Base-by-base conservation (phyloP, 805 yeast species). In the Candida ortonii region DNA sequence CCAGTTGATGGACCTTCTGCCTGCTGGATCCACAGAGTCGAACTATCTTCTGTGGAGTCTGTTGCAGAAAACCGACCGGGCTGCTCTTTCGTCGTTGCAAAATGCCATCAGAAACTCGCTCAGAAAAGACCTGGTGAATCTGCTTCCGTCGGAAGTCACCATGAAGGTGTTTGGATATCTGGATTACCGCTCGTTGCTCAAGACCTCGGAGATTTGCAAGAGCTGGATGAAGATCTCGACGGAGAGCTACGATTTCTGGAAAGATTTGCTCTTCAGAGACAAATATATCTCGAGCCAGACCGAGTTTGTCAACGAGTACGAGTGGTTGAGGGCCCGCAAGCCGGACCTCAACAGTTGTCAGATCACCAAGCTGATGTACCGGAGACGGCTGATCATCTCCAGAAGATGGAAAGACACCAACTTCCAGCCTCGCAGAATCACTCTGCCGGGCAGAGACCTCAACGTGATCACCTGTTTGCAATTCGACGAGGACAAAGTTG, bases 401-500 rank as follows among this genome's bases (percentile, higher is more conserved):
- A 64, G 67, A 35, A 76, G 93, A 55, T 93, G 98, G 97, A 82
- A 78, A 73, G 71, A 80, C 48, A 83, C 89, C 1, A 61, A 60
- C 14, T 83, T 73, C 52, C 67, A 63, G 32, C 97, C 97, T 1
- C 71, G 68, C 39, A 70, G 80, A 38, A 74, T 79, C 3, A 74
- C 84, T 11, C 69, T 82, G 7, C 70, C 74, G 10, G 86, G 85
- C 5, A 87, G 80, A 50, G 86, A 86, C 36, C 35, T 76, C 17
- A 80, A 80, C 50, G 94, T 90, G n/a, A 93, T 93, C 3, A 93
- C 98, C 1, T 93, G 97, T 53, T 66, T 93, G 41, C 96, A 89
- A 59, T 87, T 88, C 58, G 97, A 89, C 55, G 87, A 84, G 30
- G 89, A 88, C 45, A 81, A 80, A 52, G 83, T 93, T 34, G 84